Evolutionary conservation across 306 rosid species (phyloP).

Genomic region (Carpinus fangiana): DNA sequence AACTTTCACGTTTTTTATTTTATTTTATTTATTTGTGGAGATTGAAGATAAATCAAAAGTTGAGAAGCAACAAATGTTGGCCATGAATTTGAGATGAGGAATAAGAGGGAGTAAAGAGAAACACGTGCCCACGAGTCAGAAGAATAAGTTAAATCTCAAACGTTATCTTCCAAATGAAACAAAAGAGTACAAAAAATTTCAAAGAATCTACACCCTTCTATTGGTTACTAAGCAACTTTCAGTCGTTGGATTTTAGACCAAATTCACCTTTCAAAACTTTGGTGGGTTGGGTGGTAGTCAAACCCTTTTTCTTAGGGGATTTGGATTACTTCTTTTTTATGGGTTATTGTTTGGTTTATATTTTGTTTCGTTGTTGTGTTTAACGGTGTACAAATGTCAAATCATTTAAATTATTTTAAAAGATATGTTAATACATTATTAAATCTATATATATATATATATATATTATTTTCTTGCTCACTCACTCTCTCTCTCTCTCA

Average conservation of each 20-base stretch:
- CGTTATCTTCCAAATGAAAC: slow-evolving; percentile 31
- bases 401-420: too few relatives aligned
- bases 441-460: too few relatives aligned
- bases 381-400: too few relatives aligned
- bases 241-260: neutral
- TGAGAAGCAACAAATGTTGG: neutral
- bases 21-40: too few relatives aligned
- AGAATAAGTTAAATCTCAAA: slow-evolving; percentile 22
- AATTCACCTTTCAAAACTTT: neutral
- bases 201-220: neutral
- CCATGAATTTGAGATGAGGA: slow-evolving; percentile 50
- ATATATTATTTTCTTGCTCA: too few relatives aligned
- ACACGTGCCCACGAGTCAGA: slow-evolving; percentile 31
- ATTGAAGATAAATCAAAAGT: neutral
- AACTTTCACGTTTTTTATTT: too few relatives aligned
- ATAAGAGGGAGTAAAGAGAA: slow-evolving; percentile 25
- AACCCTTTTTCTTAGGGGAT: neutral
- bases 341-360: too few relatives aligned
- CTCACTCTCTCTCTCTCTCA: too few relatives aligned
- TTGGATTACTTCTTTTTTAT: neutral
- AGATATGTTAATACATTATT: too few relatives aligned
- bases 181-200: slow-evolving; percentile 21
- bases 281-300: too few relatives aligned
- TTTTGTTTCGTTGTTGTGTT: too few relatives aligned
- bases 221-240: neutral